These are phyloP conservation scores for Saksenaea oblongispora DNA, from an alignment of 371 early-diverging fungal species.

Conservation along the genomic window DNA sequence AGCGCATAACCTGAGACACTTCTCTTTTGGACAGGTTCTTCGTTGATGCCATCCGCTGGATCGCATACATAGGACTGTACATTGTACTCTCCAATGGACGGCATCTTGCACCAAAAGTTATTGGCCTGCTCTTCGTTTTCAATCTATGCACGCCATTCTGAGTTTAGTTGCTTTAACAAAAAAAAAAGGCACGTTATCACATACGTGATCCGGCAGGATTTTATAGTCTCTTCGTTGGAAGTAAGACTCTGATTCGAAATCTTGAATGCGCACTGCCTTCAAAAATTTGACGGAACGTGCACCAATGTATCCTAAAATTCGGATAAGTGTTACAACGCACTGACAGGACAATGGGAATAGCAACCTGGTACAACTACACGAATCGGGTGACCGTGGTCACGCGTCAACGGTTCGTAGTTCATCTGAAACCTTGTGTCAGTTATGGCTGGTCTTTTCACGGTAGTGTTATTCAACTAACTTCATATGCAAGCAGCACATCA, in stretches of 20 bases:
- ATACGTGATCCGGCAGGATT: constrained; percentile 72
- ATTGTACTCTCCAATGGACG: constrained; percentile 78
- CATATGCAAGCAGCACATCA: constrained; percentile 81
- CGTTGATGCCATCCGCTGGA: constrained; percentile 45
- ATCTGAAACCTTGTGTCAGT: constrained; percentile 48
- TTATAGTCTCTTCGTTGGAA: constrained; percentile 87
- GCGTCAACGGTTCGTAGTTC: constrained; percentile 76
- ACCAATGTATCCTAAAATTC: constrained; percentile 65
- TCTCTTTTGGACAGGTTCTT: not conserved
- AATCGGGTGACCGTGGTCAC: constrained; percentile 83
- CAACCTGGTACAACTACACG: constrained; percentile 84
- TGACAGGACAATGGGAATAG: not conserved
- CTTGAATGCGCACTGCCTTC: constrained; percentile 60
- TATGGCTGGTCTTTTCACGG: not conserved
- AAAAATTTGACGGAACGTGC: constrained; percentile 88
- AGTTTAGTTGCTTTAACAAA: not conserved
- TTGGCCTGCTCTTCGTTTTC: constrained; percentile 43
- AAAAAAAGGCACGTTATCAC: not conserved
- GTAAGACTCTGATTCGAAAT: constrained; percentile 70
- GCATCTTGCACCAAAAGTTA: constrained; percentile 49
- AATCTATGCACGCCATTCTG: constrained; percentile 25
- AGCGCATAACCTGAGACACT: constrained; percentile 42
- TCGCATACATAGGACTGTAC: constrained; percentile 68
- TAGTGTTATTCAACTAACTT: constrained; percentile 30
- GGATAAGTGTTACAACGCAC: not conserved